Conservation (phyloP, 2,329 filamentous ascomycete species). For the Diplodia sapinea region DNA sequence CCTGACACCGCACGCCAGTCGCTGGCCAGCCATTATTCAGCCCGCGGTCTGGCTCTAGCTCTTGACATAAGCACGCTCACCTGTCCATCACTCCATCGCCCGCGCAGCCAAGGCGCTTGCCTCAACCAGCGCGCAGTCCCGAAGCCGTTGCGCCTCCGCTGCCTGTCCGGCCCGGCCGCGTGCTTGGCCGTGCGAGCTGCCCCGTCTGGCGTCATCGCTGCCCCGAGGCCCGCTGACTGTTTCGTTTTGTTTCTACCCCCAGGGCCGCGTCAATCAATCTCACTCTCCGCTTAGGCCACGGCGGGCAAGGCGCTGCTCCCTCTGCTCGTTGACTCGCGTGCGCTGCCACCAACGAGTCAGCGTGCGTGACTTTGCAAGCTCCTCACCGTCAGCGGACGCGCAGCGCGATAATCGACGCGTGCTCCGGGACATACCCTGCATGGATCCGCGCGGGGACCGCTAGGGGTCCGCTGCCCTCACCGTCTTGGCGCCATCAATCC, state of each 20-base stretch:
- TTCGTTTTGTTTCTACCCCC: constrained; percentile 20
- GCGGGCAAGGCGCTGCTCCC: constrained; percentile 4
- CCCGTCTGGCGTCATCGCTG: constrained; percentile 13
- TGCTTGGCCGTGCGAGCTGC: not conserved
- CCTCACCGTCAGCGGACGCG: constrained; percentile 25
- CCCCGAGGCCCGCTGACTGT: constrained; percentile 5
- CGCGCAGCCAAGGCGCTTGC: constrained; percentile 25
- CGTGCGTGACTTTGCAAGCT: constrained; percentile 25
- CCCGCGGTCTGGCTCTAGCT: constrained; percentile 11
- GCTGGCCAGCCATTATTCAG: constrained; percentile 10
- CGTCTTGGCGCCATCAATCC: constrained; percentile 26
- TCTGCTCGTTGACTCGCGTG: constrained; percentile 12
- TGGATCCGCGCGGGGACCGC: constrained; percentile 26
- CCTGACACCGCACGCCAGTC: constrained; percentile 18
- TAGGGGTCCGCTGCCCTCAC: constrained; percentile 5
- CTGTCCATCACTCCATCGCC: constrained; percentile 28
- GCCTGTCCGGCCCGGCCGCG: constrained; percentile 3
- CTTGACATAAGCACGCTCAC: constrained; percentile 27
- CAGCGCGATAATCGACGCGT: constrained; percentile 9
- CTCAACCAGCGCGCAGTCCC: constrained; percentile 9
- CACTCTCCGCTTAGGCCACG: constrained; percentile 8
- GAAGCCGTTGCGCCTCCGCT: not conserved
- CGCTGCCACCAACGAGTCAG: constrained; percentile 25
- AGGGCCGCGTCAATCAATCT: constrained; percentile 25
- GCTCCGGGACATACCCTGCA: constrained; percentile 30